A percentile compares a stretch with the other conserved stretches of the same genome.
These are phyloP conservation scores for Fraxinus greggii DNA, from an alignment of 305 asterid species.

Conservation along the genomic window DNA sequence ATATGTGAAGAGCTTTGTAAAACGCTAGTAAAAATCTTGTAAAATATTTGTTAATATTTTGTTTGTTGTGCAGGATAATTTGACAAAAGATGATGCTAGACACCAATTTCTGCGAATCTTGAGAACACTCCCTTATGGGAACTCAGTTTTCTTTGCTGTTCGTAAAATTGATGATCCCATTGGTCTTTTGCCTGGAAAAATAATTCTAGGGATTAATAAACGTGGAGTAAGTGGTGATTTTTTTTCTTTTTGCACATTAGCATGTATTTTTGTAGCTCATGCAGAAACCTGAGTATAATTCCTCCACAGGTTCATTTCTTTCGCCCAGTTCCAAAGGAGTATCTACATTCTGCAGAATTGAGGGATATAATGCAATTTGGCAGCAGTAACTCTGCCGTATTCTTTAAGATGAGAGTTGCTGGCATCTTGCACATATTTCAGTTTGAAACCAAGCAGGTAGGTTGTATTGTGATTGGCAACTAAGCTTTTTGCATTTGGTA, in stretches of 20 bases:
- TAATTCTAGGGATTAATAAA: constrained; percentile 86
- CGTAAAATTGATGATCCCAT: constrained; percentile 98
- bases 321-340: constrained; percentile 98
- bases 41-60: background rate
- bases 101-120: constrained; percentile 84
- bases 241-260: background rate
- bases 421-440: constrained; percentile 95
- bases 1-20: background rate
- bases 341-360: constrained; percentile 92
- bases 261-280: constrained; percentile 6
- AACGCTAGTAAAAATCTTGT: background rate
- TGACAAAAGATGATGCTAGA: constrained; percentile 96
- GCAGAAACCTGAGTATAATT: constrained; percentile 24
- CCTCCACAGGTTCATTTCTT: constrained; percentile 85
- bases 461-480: constrained; percentile 9
- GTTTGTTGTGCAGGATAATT: constrained; percentile 53
- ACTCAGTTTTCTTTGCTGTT: constrained; percentile 91
- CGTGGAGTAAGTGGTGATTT: constrained; percentile 72
- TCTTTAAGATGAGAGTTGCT: constrained; percentile 99
- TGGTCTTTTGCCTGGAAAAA: constrained; percentile 93
- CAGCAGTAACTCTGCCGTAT: constrained; percentile 95
- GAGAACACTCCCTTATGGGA: constrained; percentile 93
- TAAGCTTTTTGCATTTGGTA: background rate
- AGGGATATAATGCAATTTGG: constrained; percentile 99
- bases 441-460: constrained; percentile 95